phyloP scores from a whole-genome alignment of 2,329 filamentous ascomycete genomes.

The Alternaria incomplexa region DNA sequence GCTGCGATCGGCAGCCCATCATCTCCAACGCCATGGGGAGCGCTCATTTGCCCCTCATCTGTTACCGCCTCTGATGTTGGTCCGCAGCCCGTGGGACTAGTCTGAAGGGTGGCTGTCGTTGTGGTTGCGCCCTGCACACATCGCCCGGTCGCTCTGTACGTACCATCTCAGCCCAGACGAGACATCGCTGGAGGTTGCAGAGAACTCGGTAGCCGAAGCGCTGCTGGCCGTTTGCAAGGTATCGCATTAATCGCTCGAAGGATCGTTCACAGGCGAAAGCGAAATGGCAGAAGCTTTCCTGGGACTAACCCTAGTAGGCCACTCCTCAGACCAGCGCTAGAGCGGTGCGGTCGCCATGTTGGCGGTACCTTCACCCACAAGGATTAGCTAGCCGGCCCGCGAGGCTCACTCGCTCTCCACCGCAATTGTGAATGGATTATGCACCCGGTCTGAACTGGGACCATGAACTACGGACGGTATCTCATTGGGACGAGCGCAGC shows the following conservation, averaged over 20 bases:
- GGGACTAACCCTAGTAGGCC: constrained; percentile 31
- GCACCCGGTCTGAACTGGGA: constrained; percentile 38
- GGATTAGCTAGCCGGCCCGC: constrained; percentile 35
- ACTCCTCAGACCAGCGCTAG: constrained; percentile 35
- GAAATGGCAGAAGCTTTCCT: constrained; percentile 26
- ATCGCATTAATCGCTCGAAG: constrained; percentile 20
- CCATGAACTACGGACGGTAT: constrained; percentile 30
- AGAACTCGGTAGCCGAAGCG: constrained; percentile 19
- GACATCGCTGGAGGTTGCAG: constrained; percentile 16
- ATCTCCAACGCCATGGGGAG: constrained; percentile 33
- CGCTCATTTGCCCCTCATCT: constrained; percentile 25
- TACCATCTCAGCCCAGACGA: background rate
- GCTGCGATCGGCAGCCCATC: constrained; percentile 34
- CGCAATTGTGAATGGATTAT: constrained; percentile 45
- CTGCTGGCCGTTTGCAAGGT: constrained; percentile 16
- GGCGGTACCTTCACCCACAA: constrained; percentile 36
- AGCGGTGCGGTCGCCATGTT: constrained; percentile 36
- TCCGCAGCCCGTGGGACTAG: constrained; percentile 26
- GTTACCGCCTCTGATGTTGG: constrained; percentile 36
- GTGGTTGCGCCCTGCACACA: constrained; percentile 1
- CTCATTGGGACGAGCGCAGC: constrained; percentile 32
- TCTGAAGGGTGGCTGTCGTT: constrained; percentile 11
- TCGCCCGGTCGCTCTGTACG: background rate
- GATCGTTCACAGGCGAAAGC: constrained; percentile 17
- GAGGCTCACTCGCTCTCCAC: constrained; percentile 45